Evolutionary conservation across 1,139 yeast species (phyloP), one percentile per base, ranked within the genome.

Genomic region (Yamadazyma jaroonii): DNA sequence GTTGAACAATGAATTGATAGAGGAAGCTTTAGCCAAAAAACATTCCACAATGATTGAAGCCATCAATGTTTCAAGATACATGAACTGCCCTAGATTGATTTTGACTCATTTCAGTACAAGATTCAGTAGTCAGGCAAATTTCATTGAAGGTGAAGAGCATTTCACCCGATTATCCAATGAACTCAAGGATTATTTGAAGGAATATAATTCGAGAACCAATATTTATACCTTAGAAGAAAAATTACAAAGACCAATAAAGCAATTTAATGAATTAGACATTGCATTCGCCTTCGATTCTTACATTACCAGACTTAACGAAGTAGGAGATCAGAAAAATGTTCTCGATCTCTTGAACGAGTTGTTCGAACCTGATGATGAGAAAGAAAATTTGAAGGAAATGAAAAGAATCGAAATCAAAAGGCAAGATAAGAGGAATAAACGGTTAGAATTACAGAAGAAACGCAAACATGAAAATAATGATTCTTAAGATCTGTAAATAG

Each of bases 41-140:
- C 99, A 92, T 55, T 80, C 95, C n/a, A 92, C 98, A 0, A 79
- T 89, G 49, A 77, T 85, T 22, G 97, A 92, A 56, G 97, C 98
- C 0, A 68, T 90, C 17, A 68, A 67, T 10, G 80, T 90, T 4
- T 79, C 88, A 1, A 68, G 73, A 41, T 61, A 66, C 29, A 90
- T 92, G 97, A 64, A 74, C 22, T 89, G 95, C 26, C 69, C 73
- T 24, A 78, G 82, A 44, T 62, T 89, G 11, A 68, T 92, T 7
- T 64, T 94, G 32, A 92, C 98, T 0, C 99, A 92, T 62, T 90
- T 92, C 64, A 85, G 96, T 42, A 92, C 95, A 46, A 71, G 98
- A 48, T 89, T 87, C 56, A 89, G 95, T 4, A 80, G 79, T 47
- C 62, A 80, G 27, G 87, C 83, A 1, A 67, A 66, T 42, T 63